These are phyloP conservation scores for Domatiomyces catenatus DNA, from an alignment of 2,329 filamentous ascomycete genomes.

Conservation along the genomic window DNA sequence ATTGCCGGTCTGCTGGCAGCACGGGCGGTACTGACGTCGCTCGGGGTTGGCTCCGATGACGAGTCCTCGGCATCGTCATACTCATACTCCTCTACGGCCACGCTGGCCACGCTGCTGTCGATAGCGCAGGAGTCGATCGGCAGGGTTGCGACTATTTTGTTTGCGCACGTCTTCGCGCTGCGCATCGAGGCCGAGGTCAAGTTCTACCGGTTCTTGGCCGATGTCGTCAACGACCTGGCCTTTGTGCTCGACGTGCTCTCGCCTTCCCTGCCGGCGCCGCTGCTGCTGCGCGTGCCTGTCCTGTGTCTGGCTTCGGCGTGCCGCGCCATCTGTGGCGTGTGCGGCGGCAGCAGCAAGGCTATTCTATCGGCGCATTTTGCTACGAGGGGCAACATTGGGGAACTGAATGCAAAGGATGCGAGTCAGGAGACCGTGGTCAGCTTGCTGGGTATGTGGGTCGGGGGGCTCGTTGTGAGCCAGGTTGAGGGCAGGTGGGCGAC, in stretches of 20 bases:
- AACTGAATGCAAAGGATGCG: constrained; percentile 89
- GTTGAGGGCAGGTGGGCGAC: constrained; percentile 58
- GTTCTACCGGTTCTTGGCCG: constrained; percentile 70
- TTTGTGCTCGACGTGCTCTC: constrained; percentile 76
- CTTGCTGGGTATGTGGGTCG: constrained; percentile 68
- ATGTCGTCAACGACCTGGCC: constrained; percentile 74
- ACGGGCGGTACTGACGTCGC: constrained; percentile 62
- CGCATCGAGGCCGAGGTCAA: constrained; percentile 84
- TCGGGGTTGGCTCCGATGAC: constrained; percentile 68
- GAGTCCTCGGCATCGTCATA: constrained; percentile 24
- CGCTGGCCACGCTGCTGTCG: constrained; percentile 64
- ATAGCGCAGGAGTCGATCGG: constrained; percentile 71
- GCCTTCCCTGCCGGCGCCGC: constrained; percentile 48
- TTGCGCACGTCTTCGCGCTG: constrained; percentile 67
- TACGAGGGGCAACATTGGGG: constrained; percentile 68
- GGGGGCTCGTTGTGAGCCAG: constrained; percentile 63
- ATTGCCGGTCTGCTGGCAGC: constrained; percentile 68
- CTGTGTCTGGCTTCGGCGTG: constrained; percentile 47
- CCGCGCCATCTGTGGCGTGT: constrained; percentile 67
- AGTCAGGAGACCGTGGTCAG: constrained; percentile 92
- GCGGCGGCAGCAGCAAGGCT: constrained; percentile 78
- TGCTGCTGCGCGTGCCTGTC: constrained; percentile 38
- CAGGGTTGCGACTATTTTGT: constrained; percentile 68
- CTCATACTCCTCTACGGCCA: constrained; percentile 40
- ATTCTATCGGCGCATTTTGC: constrained; percentile 88